A percentile compares a stretch with the other conserved stretches of the same genome.
Conservation (phyloP, 1,284 basidiomycete genomes). For the Fomitopsis schrenkii region DNA sequence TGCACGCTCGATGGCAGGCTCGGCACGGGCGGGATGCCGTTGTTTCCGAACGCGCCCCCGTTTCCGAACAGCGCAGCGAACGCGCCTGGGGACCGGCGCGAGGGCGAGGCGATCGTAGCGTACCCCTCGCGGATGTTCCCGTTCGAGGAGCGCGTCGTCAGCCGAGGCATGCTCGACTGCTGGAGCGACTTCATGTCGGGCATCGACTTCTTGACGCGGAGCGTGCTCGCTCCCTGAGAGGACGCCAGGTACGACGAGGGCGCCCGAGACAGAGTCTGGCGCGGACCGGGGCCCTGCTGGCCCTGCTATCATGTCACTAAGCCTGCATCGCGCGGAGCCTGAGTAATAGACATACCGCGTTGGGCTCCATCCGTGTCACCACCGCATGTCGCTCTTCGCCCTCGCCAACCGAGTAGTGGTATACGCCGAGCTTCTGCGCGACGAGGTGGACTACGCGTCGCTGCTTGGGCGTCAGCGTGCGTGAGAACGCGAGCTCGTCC, state of each 20-base stretch:
- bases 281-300: constrained; percentile 26
- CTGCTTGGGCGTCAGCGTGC: constrained; percentile 82
- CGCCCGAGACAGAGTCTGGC: constrained; percentile 67
- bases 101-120: constrained; percentile 81
- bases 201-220: constrained; percentile 95
- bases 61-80: constrained; percentile 67
- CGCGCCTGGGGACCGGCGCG: constrained; percentile 66
- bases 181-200: constrained; percentile 87
- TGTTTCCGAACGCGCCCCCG: constrained; percentile 39
- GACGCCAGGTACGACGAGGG: constrained; percentile 67
- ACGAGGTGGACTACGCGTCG: constrained; percentile 93
- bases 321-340: neutral
- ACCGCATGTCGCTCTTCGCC: constrained; percentile 92
- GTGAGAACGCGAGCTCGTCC: constrained; percentile 94
- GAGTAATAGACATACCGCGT: constrained; percentile 44
- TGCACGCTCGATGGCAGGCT: constrained; percentile 59
- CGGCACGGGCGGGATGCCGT: constrained; percentile 71
- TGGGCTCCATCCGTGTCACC: constrained; percentile 82
- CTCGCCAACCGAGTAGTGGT: constrained; percentile 91
- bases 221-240: constrained; percentile 46
- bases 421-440: constrained; percentile 93
- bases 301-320: constrained; percentile 21
- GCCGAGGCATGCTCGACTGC: constrained; percentile 68
- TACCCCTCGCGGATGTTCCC: constrained; percentile 90
- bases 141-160: constrained; percentile 81